These are phyloP conservation scores for Chaetomium tenue DNA, from an alignment of 495 filamentous ascomycete genomes.

Conservation along the genomic window DNA sequence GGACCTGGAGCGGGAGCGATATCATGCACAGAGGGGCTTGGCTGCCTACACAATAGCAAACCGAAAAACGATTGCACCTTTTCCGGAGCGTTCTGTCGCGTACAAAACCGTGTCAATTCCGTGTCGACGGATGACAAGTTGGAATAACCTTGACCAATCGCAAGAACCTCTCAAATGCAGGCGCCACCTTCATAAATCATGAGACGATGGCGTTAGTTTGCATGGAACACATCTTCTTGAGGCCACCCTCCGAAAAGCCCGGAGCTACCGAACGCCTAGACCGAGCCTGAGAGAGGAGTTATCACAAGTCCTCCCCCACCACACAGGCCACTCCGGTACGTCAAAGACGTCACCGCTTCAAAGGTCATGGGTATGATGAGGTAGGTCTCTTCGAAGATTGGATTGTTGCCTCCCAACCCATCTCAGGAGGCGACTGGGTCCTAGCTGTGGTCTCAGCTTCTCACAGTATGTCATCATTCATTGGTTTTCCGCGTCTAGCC, in stretches of 20 bases:
- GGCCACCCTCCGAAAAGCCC: conserved; percentile 1
- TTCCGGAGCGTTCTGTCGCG: not conserved
- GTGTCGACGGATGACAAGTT: conserved; percentile 4
- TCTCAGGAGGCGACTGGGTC: not conserved
- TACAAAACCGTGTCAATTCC: conserved; percentile 3
- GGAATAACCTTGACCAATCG: conserved; percentile 1
- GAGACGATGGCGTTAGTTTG: conserved; percentile 7
- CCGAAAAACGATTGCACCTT: not conserved
- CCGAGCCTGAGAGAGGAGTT: no score
- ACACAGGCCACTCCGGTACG: not conserved
- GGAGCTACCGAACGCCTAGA: not conserved
- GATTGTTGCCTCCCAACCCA: no score
- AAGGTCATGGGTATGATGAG: not conserved
- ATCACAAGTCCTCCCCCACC: not conserved
- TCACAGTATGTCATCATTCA: conserved; percentile 1
- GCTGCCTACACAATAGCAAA: conserved; percentile 8
- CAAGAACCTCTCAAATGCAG: not conserved
- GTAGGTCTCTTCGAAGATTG: no score
- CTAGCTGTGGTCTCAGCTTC: conserved; percentile 8
- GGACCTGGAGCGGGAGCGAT: not conserved
- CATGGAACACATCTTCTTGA: not conserved
- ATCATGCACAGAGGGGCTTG: conserved; percentile 10
- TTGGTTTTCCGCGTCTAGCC: conserved; percentile 39
- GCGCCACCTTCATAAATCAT: conserved; percentile 6
- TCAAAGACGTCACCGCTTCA: not conserved